Conservation (phyloP, 768 basidiomycete species). For the Kwoniella europaea region DNA sequence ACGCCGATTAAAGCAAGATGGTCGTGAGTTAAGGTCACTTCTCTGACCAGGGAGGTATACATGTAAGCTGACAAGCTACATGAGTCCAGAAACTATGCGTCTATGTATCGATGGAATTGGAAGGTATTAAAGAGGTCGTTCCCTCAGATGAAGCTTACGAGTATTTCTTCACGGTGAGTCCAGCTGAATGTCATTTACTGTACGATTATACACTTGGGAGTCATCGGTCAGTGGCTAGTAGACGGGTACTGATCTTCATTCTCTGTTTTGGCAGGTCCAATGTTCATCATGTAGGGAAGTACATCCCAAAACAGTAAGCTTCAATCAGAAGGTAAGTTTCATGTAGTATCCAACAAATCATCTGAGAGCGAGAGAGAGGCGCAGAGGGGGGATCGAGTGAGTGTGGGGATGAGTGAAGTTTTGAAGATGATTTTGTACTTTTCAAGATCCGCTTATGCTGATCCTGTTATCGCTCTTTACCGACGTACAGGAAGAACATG, state of each 20-base stretch:
- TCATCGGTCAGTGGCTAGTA: no score
- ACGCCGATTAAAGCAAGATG: conserved; percentile 1
- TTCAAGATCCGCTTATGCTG: not conserved
- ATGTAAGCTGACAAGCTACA: not conserved
- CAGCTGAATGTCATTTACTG: no score
- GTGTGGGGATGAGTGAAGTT: not conserved
- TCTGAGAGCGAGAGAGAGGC: not conserved
- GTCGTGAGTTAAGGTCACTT: conserved; percentile 4
- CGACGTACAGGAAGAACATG: conserved; percentile 48
- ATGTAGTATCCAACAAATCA: no score
- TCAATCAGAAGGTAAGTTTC: conserved; percentile 47
- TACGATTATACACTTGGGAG: no score
- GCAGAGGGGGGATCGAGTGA: not conserved
- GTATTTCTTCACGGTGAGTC: conserved; percentile 55
- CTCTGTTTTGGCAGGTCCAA: conserved; percentile 33
- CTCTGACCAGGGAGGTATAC: not conserved
- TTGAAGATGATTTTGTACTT: not conserved
- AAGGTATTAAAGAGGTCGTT: conserved; percentile 53
- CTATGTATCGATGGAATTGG: conserved; percentile 54
- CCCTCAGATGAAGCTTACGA: conserved; percentile 51
- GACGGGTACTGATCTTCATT: not conserved
- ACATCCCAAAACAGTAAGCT: conserved; percentile 53
- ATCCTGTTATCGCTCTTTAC: not conserved
- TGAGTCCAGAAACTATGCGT: conserved; percentile 52
- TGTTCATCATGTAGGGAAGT: conserved; percentile 50